Conservation (phyloP, 345 rosid genomes). For the Pistacia integerrima region DNA sequence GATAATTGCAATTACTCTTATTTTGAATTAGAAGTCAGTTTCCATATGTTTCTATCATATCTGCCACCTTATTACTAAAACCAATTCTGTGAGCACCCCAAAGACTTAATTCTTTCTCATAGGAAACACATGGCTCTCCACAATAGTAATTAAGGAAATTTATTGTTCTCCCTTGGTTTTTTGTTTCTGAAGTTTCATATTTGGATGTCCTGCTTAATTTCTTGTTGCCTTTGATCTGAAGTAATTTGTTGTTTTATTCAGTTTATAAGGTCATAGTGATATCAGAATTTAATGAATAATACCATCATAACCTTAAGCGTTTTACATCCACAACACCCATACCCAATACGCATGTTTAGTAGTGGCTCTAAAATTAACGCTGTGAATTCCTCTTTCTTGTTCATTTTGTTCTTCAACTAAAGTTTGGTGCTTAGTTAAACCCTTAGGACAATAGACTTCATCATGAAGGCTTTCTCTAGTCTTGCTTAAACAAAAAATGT, state of each 20-base stretch:
- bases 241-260: not conserved
- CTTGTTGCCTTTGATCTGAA: not conserved
- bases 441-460: not conserved
- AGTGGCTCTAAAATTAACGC: not conserved
- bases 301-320: not conserved
- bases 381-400: not conserved
- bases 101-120: not conserved
- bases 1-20: not conserved
- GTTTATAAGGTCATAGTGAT: not conserved
- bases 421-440: not conserved
- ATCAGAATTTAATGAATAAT: not conserved
- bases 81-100: not conserved
- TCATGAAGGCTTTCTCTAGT: not conserved
- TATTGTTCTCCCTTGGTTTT: not conserved
- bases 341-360: not conserved
- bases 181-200: not conserved
- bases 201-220: not conserved
- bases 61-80: not conserved
- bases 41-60: not conserved
- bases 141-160: conserved; percentile 3
- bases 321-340: not conserved
- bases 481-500: not conserved
- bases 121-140: not conserved
- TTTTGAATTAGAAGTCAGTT: not conserved
- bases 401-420: not conserved